These are phyloP conservation scores for Globisporangium nunn DNA, from an alignment of 352 stramenopile species.

Conservation along the genomic window DNA sequence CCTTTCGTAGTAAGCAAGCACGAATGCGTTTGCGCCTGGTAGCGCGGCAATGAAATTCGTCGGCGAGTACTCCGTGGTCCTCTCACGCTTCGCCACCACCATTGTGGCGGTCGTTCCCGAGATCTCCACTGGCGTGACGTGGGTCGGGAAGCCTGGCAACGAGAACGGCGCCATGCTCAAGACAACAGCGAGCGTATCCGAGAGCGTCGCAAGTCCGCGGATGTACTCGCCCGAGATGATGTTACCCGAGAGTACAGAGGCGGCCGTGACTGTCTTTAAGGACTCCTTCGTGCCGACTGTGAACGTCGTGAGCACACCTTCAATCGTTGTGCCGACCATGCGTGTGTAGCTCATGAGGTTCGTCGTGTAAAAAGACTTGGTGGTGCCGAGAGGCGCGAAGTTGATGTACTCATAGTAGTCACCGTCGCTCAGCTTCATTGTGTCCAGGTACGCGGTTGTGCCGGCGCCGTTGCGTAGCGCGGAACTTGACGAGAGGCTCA, in stretches of 20 bases:
- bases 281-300: slow-evolving; percentile 15
- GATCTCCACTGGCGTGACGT: slow-evolving; percentile 29
- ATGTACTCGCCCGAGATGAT: slow-evolving; percentile 22
- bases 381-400: slow-evolving; percentile 36
- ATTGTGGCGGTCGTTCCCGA: slow-evolving; percentile 15
- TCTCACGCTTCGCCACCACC: slow-evolving; percentile 14
- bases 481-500: slow-evolving; percentile 30
- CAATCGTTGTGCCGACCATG: slow-evolving; percentile 13
- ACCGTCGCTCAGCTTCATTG: slow-evolving; percentile 16
- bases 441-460: slow-evolving; percentile 59
- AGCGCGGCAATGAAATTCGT: slow-evolving; percentile 37
- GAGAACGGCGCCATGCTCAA: slow-evolving; percentile 16
- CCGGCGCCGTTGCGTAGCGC: slow-evolving; percentile 45
- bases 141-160: slow-evolving; percentile 9
- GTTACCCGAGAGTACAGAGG: slow-evolving; percentile 8
- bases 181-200: slow-evolving; percentile 33
- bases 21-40: slow-evolving; percentile 23
- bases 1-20: slow-evolving; percentile 40
- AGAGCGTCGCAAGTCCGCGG: slow-evolving; percentile 50
- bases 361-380: slow-evolving; percentile 23
- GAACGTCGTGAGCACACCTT: slow-evolving; percentile 47
- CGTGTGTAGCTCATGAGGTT: slow-evolving; percentile 49
- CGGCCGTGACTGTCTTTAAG: slow-evolving; percentile 28
- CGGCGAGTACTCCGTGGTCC: slow-evolving; percentile 17
- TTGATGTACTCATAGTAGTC: slow-evolving; percentile 36